phyloP scores from a whole-genome alignment of 1,284 basidiomycete species.

The Xerocomus nothofagi region DNA sequence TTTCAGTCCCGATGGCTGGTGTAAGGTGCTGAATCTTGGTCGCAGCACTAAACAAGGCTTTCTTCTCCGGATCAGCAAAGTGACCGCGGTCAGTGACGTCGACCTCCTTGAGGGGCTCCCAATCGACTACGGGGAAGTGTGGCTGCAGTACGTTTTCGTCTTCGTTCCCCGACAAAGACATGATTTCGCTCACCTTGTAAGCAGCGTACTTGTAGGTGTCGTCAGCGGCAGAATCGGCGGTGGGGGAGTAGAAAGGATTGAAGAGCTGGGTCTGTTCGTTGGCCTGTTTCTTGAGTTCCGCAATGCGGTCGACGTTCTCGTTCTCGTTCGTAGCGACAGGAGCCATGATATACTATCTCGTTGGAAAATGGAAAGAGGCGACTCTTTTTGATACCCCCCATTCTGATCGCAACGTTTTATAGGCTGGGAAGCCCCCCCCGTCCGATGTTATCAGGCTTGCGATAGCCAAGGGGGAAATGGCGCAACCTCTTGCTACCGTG shows the following conservation, averaged over 20 bases:
- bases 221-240: conserved; percentile 49
- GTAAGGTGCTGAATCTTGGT: conserved; percentile 60
- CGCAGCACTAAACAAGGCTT: conserved; percentile 54
- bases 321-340: conserved; percentile 43
- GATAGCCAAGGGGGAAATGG: conserved; percentile 18
- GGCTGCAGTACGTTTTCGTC: conserved; percentile 44
- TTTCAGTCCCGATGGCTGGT: conserved; percentile 64
- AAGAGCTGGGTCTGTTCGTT: conserved; percentile 34
- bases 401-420: conserved; percentile 22
- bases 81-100: conserved; percentile 63
- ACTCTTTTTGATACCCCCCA: background rate
- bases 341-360: conserved; percentile 37
- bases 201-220: conserved; percentile 56
- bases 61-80: conserved; percentile 60
- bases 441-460: conserved; percentile 9
- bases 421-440: background rate
- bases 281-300: conserved; percentile 22
- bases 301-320: conserved; percentile 10
- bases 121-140: conserved; percentile 59
- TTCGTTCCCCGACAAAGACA: background rate
- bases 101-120: conserved; percentile 62
- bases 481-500: conserved; percentile 18
- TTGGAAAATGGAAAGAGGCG: background rate
- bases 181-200: conserved; percentile 51
- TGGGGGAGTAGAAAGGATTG: conserved; percentile 71